These are phyloP conservation scores for Daldinia eschscholtzii DNA, from an alignment of 2,329 filamentous ascomycete genomes.

Conservation along the genomic window DNA sequence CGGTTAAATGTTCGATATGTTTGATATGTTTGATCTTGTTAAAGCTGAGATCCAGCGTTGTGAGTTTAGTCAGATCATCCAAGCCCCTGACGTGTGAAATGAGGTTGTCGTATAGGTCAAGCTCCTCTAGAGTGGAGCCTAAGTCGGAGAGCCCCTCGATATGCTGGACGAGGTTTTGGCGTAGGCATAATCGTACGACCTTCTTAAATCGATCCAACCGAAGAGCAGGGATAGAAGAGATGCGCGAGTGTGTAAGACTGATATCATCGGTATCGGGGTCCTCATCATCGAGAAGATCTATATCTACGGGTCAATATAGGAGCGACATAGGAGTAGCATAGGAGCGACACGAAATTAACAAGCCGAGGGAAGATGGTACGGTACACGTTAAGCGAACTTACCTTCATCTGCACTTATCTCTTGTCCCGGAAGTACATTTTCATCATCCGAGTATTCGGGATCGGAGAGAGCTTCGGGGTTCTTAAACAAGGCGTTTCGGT, in stretches of 20 bases:
- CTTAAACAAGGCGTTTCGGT: constrained; percentile 74
- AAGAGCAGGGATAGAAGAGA: constrained; percentile 81
- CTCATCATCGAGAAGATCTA: constrained; percentile 73
- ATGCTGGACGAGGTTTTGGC: constrained; percentile 88
- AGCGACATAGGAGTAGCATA: constrained; percentile 31
- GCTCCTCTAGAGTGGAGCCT: constrained; percentile 77
- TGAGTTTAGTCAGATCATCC: constrained; percentile 81
- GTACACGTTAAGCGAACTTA: constrained; percentile 52
- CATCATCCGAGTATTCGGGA: constrained; percentile 84
- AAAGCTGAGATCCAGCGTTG: constrained; percentile 90
- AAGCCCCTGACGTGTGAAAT: constrained; percentile 88
- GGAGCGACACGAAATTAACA: constrained; percentile 18
- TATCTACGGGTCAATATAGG: constrained; percentile 31
- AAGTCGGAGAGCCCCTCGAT: constrained; percentile 80
- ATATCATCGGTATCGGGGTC: constrained; percentile 79
- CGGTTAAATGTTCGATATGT: constrained; percentile 80
- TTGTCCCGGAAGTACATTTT: constrained; percentile 76
- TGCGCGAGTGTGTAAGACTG: constrained; percentile 87
- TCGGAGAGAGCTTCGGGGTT: constrained; percentile 89
- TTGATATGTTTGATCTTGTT: constrained; percentile 99
- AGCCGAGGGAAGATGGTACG: neutral
- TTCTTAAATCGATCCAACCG: constrained; percentile 86
- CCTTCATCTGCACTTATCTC: constrained; percentile 86
- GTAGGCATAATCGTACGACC: constrained; percentile 83
- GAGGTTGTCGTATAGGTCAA: constrained; percentile 97